Percentiles rank a stretch among this genome's conserved stretches.
phyloP scores from a whole-genome alignment of 192 early-diverging fungal genomes.

The Chytriomyces confervae region DNA sequence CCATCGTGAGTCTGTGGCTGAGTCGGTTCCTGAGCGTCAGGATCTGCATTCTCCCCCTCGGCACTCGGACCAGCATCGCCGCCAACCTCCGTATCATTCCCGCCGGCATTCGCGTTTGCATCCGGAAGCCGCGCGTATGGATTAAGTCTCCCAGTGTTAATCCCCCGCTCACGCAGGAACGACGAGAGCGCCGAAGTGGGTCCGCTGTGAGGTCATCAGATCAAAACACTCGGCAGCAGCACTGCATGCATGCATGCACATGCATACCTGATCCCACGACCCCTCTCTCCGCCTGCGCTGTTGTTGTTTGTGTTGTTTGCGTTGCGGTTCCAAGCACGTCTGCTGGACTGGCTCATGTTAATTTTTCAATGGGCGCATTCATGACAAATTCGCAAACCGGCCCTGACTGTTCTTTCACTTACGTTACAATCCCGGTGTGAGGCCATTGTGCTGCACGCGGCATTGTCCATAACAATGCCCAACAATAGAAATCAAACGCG shows the following conservation, averaged over 20 bases:
- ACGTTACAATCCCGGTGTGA: background rate
- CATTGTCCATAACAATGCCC: no score
- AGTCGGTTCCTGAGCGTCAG: background rate
- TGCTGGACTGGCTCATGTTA: constrained; percentile 18
- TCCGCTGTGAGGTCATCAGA: background rate
- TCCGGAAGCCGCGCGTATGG: constrained; percentile 30
- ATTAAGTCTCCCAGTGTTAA: constrained; percentile 29
- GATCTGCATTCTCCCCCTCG: background rate
- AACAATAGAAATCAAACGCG: no score
- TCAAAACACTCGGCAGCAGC: background rate
- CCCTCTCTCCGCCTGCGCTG: background rate
- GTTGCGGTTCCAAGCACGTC: constrained; percentile 20
- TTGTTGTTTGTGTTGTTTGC: background rate
- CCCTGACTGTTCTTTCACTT: background rate
- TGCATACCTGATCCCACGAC: background rate
- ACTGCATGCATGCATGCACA: background rate
- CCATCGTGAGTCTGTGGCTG: background rate
- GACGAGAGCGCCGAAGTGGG: constrained; percentile 30
- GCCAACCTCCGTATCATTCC: background rate
- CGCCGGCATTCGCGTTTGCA: background rate
- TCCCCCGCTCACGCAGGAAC: constrained; percentile 37
- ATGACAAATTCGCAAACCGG: no score
- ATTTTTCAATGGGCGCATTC: background rate
- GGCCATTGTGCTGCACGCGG: no score
- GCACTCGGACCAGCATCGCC: background rate